A percentile compares a stretch with the other conserved stretches of the same genome.
Conservation (phyloP, 106 monocot species). For the Apostasia ramifera region DNA sequence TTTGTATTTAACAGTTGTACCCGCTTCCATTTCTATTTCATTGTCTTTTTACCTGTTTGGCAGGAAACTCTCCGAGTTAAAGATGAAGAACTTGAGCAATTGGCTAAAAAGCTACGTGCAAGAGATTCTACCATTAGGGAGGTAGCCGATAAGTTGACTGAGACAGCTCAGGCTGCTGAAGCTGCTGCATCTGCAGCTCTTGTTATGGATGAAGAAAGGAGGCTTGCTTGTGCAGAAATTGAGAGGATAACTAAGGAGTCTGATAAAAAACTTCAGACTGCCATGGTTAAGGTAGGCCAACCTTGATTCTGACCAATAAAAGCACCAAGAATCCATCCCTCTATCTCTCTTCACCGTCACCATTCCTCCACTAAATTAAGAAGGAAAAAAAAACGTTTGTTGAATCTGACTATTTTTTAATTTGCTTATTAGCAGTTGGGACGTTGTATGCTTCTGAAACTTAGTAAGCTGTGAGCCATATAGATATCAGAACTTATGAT, state of each 20-base stretch:
- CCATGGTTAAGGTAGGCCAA: conserved; percentile 40
- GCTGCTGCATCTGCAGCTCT: conserved; percentile 87
- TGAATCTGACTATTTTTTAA: too few relatives aligned
- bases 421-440: too few relatives aligned
- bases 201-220: conserved; percentile 86
- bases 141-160: conserved; percentile 77
- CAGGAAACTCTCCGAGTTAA: conserved; percentile 94
- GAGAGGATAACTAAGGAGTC: conserved; percentile 58
- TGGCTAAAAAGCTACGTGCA: conserved; percentile 70
- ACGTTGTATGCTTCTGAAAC: too few relatives aligned
- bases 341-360: too few relatives aligned
- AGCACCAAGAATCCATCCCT: too few relatives aligned
- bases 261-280: conserved; percentile 38
- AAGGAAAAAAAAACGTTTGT: too few relatives aligned
- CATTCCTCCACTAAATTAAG: too few relatives aligned
- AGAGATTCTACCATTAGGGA: conserved; percentile 78
- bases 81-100: conserved; percentile 85
- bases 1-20: not conserved
- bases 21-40: not conserved
- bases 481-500: too few relatives aligned
- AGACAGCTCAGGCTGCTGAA: conserved; percentile 93
- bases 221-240: conserved; percentile 53
- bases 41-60: conserved; percentile 1
- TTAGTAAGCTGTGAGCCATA: too few relatives aligned
- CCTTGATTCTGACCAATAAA: too few relatives aligned